Conservation (phyloP, 139 green algal genomes). For the Diplosphaera chodatii region DNA sequence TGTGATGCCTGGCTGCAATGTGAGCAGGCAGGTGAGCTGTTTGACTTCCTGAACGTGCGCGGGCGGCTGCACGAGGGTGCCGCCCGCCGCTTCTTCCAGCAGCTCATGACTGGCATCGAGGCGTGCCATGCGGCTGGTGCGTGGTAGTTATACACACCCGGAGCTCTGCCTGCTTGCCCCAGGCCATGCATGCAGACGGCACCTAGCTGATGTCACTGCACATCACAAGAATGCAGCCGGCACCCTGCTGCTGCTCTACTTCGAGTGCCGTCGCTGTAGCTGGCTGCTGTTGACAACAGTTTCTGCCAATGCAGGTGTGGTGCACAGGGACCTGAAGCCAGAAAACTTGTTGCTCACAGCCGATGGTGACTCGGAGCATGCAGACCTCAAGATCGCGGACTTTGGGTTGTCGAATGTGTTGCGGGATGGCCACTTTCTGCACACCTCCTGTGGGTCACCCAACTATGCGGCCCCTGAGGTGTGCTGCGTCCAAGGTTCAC, state of each 20-base stretch:
- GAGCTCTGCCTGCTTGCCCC: no score
- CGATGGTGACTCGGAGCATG: constrained; percentile 18
- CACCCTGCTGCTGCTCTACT: no score
- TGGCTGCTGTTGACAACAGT: no score
- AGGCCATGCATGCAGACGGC: no score
- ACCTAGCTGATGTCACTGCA: no score
- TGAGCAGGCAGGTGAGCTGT: background rate
- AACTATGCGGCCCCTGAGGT: background rate
- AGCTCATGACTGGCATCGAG: background rate
- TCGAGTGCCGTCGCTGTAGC: no score
- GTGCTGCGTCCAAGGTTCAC: no score
- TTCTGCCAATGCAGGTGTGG: constrained; percentile 45
- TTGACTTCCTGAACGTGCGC: background rate
- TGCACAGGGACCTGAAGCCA: constrained; percentile 82
- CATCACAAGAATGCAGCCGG: no score
- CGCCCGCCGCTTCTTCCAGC: background rate
- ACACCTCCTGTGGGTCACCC: background rate
- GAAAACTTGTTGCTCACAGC: constrained; percentile 81
- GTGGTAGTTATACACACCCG: no score
- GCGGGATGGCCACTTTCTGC: constrained; percentile 4
- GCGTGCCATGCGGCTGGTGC: background rate
- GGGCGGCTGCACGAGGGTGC: background rate
- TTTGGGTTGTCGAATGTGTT: constrained; percentile 67
- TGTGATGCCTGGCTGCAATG: no score
- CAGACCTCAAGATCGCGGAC: constrained; percentile 80